Evolutionary conservation across 306 rosid species (phyloP).

Genomic region (Trifolium pratense): DNA sequence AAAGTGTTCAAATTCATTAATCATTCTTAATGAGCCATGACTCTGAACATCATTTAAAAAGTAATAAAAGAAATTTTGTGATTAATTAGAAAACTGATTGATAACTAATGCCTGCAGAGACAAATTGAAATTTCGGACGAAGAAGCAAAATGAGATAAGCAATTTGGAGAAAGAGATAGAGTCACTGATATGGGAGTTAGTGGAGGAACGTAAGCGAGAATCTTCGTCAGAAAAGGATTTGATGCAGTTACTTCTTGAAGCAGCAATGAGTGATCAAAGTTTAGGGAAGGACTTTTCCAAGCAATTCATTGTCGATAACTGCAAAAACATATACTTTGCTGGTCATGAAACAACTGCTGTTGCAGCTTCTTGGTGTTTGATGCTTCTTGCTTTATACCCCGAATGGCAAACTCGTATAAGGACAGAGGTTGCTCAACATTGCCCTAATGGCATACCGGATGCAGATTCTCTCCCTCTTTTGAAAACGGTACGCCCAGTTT

Average conservation of each 20-base stretch:
- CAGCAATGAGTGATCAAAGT: conserved; percentile 59
- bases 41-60: no score
- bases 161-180: conserved; percentile 76
- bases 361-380: conserved; percentile 84
- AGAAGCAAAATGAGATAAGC: conserved; percentile 52
- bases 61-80: no score
- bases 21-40: no score
- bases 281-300: conserved; percentile 61
- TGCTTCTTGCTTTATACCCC: conserved; percentile 85
- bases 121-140: conserved; percentile 40
- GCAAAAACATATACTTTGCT: conserved; percentile 92
- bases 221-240: conserved; percentile 64
- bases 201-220: conserved; percentile 63
- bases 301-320: conserved; percentile 81
- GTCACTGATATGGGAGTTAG: conserved; percentile 75
- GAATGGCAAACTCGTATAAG: conserved; percentile 79
- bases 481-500: conserved; percentile 55
- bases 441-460: conserved; percentile 61
- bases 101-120: conserved; percentile 38
- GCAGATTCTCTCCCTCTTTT: conserved; percentile 57
- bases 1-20: no score
- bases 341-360: conserved; percentile 90
- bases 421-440: conserved; percentile 63
- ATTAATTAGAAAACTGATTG: conserved; percentile 4
- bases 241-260: conserved; percentile 71